Percentiles rank a stretch among this genome's conserved stretches.
phyloP scores from a whole-genome alignment of 192 early-diverging fungal species.

The Chytriomyces sp. region DNA sequence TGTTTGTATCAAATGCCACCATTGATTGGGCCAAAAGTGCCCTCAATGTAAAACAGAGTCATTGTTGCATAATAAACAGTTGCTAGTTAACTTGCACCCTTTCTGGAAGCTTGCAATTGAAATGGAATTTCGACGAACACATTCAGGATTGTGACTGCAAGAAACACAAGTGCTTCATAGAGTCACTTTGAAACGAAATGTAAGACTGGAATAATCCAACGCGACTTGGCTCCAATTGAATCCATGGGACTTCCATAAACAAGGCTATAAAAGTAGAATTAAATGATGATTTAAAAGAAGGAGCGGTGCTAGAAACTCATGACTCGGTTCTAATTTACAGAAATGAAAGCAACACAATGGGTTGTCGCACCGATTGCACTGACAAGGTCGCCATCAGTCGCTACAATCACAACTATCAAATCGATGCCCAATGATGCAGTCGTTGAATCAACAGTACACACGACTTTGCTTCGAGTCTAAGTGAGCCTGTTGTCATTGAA shows the following conservation, averaged over 20 bases:
- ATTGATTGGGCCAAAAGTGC: neutral
- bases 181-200: neutral
- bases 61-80: neutral
- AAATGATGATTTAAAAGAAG: neutral
- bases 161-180: neutral
- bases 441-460: neutral
- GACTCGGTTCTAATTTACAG: neutral
- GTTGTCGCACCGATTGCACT: neutral
- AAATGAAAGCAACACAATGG: conserved; percentile 1
- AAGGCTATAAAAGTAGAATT: neutral
- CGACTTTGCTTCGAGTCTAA: neutral
- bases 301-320: neutral
- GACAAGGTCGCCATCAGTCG: neutral
- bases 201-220: neutral
- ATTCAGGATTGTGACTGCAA: neutral
- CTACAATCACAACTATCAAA: conserved; percentile 11
- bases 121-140: neutral
- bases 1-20: neutral
- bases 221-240: neutral
- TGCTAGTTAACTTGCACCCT: neutral
- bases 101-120: neutral
- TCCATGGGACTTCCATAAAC: neutral
- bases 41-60: neutral
- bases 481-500: neutral
- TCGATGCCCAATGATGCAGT: conserved; percentile 2